Percentiles rank a stretch among this genome's conserved stretches.
phyloP scores from a whole-genome alignment of 192 early-diverging fungal species.

The Rhizoclosmatium globosum region DNA sequence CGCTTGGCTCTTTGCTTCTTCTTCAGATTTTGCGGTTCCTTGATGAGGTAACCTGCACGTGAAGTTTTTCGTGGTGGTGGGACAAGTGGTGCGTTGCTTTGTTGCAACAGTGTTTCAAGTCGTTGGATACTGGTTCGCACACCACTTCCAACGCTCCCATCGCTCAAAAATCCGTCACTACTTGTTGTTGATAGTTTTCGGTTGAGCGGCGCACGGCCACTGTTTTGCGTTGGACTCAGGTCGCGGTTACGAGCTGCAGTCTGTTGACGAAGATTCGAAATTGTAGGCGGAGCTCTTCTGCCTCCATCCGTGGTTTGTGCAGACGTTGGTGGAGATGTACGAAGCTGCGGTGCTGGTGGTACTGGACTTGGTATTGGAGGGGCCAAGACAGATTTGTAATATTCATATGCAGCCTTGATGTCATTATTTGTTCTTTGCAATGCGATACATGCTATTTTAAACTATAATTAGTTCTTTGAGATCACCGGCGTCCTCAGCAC shows the following conservation, averaged over 20 bases:
- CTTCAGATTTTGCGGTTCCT: background rate
- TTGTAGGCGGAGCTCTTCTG: conserved; percentile 20
- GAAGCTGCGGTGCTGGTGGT: background rate
- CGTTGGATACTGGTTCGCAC: conserved; percentile 28
- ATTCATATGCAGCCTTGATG: conserved; percentile 44
- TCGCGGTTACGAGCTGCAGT: conserved; percentile 1
- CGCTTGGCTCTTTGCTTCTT: background rate
- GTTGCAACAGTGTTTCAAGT: conserved; percentile 18
- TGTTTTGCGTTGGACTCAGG: conserved; percentile 3
- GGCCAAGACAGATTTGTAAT: conserved; percentile 19
- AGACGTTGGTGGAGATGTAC: conserved; percentile 2
- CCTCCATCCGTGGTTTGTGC: background rate
- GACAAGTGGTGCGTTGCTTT: conserved; percentile 18
- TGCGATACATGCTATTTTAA: conserved; percentile 42
- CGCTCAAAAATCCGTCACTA: conserved; percentile 9
- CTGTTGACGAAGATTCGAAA: conserved; percentile 24
- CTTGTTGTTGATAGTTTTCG: conserved; percentile 9
- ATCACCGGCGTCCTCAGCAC: too few species aligned
- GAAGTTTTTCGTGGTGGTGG: background rate
- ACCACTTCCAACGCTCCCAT: background rate
- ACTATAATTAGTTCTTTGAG: background rate
- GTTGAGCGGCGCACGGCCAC: background rate
- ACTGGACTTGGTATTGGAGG: background rate
- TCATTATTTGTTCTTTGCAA: conserved; percentile 61
- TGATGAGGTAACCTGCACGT: background rate